These are phyloP conservation scores for Coprinellus micaceus DNA, from an alignment of 768 basidiomycete species.

Conservation along the genomic window DNA sequence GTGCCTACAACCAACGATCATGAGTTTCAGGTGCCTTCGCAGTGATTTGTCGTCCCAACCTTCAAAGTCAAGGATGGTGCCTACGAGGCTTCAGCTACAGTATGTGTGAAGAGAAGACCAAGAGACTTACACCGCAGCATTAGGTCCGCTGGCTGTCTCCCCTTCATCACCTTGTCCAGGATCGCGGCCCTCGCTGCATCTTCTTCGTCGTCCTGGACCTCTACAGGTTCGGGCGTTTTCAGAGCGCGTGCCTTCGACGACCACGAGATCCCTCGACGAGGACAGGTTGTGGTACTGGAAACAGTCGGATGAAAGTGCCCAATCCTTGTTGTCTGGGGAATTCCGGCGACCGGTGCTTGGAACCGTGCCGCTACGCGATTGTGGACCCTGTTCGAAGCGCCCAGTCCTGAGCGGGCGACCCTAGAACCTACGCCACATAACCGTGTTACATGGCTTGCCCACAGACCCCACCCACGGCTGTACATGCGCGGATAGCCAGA, in stretches of 20 bases:
- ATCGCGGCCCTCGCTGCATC: constrained; percentile 70
- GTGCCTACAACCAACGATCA: constrained; percentile 47
- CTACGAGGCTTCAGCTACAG: constrained; percentile 34
- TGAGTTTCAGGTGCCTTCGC: constrained; percentile 15
- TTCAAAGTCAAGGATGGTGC: constrained; percentile 82
- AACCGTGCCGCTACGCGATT: neutral
- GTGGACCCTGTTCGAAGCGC: neutral
- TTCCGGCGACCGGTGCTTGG: neutral
- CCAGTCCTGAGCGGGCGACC: constrained; percentile 4
- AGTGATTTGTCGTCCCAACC: constrained; percentile 41
- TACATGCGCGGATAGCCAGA: constrained; percentile 39
- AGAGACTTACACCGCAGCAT: constrained; percentile 80
- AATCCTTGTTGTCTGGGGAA: neutral
- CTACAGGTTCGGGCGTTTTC: constrained; percentile 25
- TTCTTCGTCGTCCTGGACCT: constrained; percentile 48
- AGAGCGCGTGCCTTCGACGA: constrained; percentile 25
- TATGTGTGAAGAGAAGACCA: constrained; percentile 11
- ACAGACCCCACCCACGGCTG: constrained; percentile 31
- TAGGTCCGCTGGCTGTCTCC: constrained; percentile 83
- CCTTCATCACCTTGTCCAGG: constrained; percentile 82
- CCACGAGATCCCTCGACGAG: constrained; percentile 31
- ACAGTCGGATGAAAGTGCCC: too few species aligned
- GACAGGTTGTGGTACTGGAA: neutral
- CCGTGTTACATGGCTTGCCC: constrained; percentile 39
- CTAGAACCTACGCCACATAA: constrained; percentile 9